Evolutionary conservation across 1,284 basidiomycete genomes (phyloP), one percentile per base, ranked within the genome.

Genomic region (Ustilago curta): DNA sequence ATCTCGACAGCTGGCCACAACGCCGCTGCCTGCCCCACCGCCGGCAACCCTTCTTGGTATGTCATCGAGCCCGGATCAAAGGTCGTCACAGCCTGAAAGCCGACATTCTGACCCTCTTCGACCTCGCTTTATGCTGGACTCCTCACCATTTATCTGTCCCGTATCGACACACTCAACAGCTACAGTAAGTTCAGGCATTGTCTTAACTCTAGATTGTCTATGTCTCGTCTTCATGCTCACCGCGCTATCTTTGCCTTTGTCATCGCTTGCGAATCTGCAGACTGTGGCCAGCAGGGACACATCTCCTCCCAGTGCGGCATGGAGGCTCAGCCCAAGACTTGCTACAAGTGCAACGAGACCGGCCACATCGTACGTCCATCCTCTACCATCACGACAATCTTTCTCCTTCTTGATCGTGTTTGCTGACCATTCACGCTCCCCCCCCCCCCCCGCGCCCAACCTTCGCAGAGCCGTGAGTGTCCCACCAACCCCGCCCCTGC

Each of bases 261-360:
- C 0, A 16, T 49, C 4, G 35, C 21, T 21, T 50, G 32, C 37
- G 12, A 23, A 45, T 18, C 29, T 18, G 27, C 72, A 80, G 76
- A 81, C 76, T 83, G 81, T 56, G 78, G 77, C 47, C 71, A 79
- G 67, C 75, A 79, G 58, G 81, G 81, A 42, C 80, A 82, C 70
- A 77, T 82, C 54, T 79, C 77, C 44, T 70, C 75, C 50, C 77
- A 70, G 50, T 82, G 81, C 76, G 67, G 70, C 69, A 77, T 81
- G 63, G 80, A 79, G 76, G 62, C 81, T 23, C 73, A 75, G 63
- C 81, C 81, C 64, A 83, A 83, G 78, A 64, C 78, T 19, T 83
- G 81, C 78, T 83, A 80, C 79, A 78, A 77, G 58, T 83, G 81
- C 76, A 76, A 75, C 68, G 70, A 80, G 63, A 67, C 72, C 53